Base-by-base conservation (phyloP, 2,329 filamentous ascomycete species). In the Magnaporthiopsis poae region DNA sequence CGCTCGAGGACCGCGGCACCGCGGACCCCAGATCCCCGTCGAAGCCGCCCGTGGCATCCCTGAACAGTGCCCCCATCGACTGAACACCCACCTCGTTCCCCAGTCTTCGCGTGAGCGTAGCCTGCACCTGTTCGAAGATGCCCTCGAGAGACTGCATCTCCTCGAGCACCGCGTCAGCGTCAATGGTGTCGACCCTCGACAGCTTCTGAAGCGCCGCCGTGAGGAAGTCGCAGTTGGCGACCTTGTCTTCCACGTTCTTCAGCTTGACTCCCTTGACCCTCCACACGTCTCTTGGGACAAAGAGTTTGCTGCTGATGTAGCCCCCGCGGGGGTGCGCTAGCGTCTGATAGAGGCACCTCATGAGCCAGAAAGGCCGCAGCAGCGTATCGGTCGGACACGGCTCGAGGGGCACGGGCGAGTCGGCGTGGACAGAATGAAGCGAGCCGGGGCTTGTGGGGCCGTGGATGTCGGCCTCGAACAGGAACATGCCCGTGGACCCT, bases 361-460 rank as follows among this genome's bases (percentile, higher is more conserved):
- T 96, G 61, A 99, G 82, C 95, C 95, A 99, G 77, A 97, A 99
- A 1, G 95, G 96, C 27, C 95, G 88, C n/a, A 98, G 82, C 72
- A 97, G 84, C 68, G 89, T 88, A 60, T 96, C 92, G 52, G 90
- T 91, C 0, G 95, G 95, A 74, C 96, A 99, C 3, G 95, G 90
- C 74, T 99, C 95, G 5, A 99, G 83, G 0, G 92, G 86, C 29
- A 89, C 84, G 15, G 93, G 93, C 0, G 87, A 85, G 70, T 92
- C 88, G 35, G 27, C 29, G 2, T 31, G 36, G 13, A 84, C 75
- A 3, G 83, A 80, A 67, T 89, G 88, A 2, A 88, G 86, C n/a
- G 86, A 71, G 3, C 87, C 87, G 0, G 90, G 84, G 39, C 78
- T 82, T 35, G 79, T 81, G 2, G 84, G 86, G 7, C 88, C 88